Evolutionary conservation across 1,284 basidiomycete genomes (phyloP).

Genomic region (Wolfiporia cocos): DNA sequence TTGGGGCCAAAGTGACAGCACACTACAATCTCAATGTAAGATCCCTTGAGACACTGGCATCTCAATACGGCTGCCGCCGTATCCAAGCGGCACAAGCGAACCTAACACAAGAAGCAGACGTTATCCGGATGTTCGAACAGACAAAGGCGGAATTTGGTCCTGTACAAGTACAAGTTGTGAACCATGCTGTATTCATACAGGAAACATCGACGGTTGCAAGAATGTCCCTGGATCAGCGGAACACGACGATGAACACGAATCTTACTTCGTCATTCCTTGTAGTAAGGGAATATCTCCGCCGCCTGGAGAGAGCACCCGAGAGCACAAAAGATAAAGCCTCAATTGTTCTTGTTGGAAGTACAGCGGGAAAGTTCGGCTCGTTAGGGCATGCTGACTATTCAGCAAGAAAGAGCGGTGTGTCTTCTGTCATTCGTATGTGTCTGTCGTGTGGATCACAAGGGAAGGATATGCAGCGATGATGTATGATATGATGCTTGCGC

Average conservation of each 20-base stretch:
- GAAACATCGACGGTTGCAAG: conserved; percentile 44
- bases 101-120: conserved; percentile 47
- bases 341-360: conserved; percentile 64
- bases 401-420: conserved; percentile 48
- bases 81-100: conserved; percentile 47
- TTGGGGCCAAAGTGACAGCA: conserved; percentile 65
- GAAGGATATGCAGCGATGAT: conserved; percentile 46
- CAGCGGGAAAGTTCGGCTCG: conserved; percentile 70
- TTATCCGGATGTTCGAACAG: conserved; percentile 37
- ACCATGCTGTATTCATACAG: conserved; percentile 53
- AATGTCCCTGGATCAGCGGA: conserved; percentile 65
- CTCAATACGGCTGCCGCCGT: conserved; percentile 29
- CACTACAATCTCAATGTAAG: conserved; percentile 58
- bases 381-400: conserved; percentile 61
- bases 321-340: conserved; percentile 44
- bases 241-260: conserved; percentile 53
- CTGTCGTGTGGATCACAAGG: background rate
- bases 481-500: conserved; percentile 61
- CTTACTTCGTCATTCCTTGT: conserved; percentile 66
- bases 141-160: conserved; percentile 34
- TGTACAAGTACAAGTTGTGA: conserved; percentile 54
- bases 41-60: conserved; percentile 38
- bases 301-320: conserved; percentile 35
- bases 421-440: background rate
- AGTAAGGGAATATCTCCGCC: conserved; percentile 50